Evolutionary conservation across 192 early-diverging fungal genomes (phyloP), one percentile per base, ranked within the genome.

Genomic region (Coemansia sp.): DNA sequence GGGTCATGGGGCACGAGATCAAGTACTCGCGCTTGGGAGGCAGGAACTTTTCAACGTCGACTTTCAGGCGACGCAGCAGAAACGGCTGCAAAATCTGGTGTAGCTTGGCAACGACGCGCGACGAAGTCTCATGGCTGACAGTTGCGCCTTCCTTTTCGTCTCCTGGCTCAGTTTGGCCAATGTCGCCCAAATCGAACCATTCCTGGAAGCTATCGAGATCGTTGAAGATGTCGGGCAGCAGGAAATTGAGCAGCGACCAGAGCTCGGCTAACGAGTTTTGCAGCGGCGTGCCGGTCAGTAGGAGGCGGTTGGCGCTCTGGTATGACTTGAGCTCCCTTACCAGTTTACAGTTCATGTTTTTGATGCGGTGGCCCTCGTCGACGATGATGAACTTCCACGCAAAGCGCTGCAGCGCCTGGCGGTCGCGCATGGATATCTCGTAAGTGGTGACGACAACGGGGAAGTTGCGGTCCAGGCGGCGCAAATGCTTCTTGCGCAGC

Each of bases 301-400:
- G 75, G 43, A 97, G 75, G 9, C 95, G 83, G 71, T 95, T 96
- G n/a, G 90, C 88, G 56, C 87, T 87, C 43, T 88, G 83, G 80
- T 93, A 93, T 1, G 77, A 74, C 63, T 95, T 97, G 33, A 99
- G 83, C 50, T 97, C 95, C 8, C 85, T 82, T 42, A 97, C 86
- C 48, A 97, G 79, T 67, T 89, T 90, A 79, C 94, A 95, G 65
- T 96, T 89, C 76, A 93, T 79, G 82, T 99, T 99, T 70, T 99
- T 99, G 82, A 99, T 85, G 45, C 95, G 88, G 74, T 99, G 97
- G 8, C 93, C 97, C 82, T 99, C 95, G 63, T 99, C 97, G 33
- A 97, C 87, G 34, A 99, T 88, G 35, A 97, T 87, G 58, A 90
- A 96, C 67, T 94, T 89, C 93, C 95, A 98, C 7, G 83, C 78